Percentiles rank a stretch among this genome's conserved stretches.
phyloP scores from a whole-genome alignment of 495 filamentous ascomycete genomes.

The Penicillium coprophilum region DNA sequence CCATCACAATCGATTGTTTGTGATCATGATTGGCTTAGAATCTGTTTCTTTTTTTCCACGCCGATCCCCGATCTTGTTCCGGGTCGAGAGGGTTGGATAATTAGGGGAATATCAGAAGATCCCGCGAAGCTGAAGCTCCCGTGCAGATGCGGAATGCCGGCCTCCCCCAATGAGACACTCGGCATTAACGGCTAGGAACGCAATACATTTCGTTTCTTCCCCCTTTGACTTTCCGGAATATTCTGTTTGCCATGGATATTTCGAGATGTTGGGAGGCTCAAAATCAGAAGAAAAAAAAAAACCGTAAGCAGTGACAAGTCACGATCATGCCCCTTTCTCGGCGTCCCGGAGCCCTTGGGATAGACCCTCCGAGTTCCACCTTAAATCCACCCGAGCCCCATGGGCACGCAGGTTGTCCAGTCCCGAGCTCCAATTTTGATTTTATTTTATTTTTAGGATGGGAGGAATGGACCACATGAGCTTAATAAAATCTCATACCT shows the following conservation, averaged over 20 bases:
- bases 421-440: conserved; percentile 4
- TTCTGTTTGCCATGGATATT: too few relatives aligned
- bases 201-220: background rate
- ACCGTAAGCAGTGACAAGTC: background rate
- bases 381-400: conserved; percentile 1
- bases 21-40: background rate
- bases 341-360: background rate
- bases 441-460: conserved; percentile 9
- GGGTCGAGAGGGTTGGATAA: background rate
- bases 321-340: conserved; percentile 10
- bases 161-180: conserved; percentile 2
- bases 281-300: background rate
- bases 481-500: conserved; percentile 9
- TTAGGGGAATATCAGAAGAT: background rate
- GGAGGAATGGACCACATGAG: conserved; percentile 9
- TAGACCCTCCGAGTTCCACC: conserved; percentile 8
- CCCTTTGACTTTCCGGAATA: background rate
- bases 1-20: conserved; percentile 7
- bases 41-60: background rate
- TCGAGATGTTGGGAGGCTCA: background rate
- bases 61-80: background rate
- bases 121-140: conserved; percentile 4
- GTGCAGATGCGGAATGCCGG: conserved; percentile 4
- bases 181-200: background rate
- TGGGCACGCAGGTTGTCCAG: conserved; percentile 2